These are phyloP conservation scores for Aphanocladium album DNA, from an alignment of 2,329 filamentous ascomycete species.

Conservation along the genomic window DNA sequence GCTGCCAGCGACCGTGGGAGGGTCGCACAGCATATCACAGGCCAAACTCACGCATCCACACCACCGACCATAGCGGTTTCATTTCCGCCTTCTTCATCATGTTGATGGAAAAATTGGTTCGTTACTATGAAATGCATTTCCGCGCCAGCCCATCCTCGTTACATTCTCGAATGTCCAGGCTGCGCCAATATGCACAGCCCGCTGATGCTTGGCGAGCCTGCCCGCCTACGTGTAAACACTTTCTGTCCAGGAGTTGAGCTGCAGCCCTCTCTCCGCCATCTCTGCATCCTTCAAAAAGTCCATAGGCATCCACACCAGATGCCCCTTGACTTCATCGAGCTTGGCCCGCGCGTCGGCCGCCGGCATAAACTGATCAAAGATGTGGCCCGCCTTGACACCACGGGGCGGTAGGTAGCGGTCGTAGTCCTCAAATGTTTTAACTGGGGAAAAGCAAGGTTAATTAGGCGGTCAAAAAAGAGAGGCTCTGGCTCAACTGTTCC, in stretches of 20 bases:
- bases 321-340: slow-evolving; percentile 75
- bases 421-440: slow-evolving; percentile 88
- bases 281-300: slow-evolving; percentile 76
- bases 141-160: neutral
- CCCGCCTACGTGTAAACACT: slow-evolving; percentile 66
- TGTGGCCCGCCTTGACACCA: slow-evolving; percentile 74
- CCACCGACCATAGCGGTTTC: neutral
- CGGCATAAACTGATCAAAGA: slow-evolving; percentile 75
- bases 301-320: slow-evolving; percentile 94
- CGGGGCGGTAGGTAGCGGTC: slow-evolving; percentile 68
- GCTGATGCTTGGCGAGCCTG: neutral
- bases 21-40: neutral
- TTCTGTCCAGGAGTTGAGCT: slow-evolving; percentile 83
- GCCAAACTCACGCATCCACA: neutral
- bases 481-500: neutral
- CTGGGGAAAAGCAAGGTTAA: slow-evolving; percentile 31
- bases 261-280: slow-evolving; percentile 85
- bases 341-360: slow-evolving; percentile 68
- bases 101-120: neutral
- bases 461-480: neutral
- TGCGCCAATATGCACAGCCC: neutral
- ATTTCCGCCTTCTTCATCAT: neutral
- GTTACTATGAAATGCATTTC: neutral
- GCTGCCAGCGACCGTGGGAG: neutral
- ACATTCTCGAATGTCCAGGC: neutral